These are phyloP conservation scores for Coemansia sp. DNA, from an alignment of 192 early-diverging fungal species.

Conservation along the genomic window DNA sequence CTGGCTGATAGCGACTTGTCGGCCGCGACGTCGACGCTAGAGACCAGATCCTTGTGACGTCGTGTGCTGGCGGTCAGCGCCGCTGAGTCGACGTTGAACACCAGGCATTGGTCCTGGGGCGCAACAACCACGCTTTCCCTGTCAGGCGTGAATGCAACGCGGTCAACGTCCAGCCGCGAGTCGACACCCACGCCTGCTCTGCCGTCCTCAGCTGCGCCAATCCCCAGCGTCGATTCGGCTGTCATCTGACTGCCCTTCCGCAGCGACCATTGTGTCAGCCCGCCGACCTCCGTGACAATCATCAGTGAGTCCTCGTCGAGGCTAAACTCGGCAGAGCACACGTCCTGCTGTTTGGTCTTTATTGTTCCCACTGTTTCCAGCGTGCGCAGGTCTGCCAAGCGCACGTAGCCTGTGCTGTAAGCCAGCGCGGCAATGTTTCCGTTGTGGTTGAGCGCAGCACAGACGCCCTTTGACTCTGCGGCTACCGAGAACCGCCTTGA, in stretches of 20 bases:
- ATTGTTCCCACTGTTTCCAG: conserved; percentile 40
- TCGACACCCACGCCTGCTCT: conserved; percentile 12
- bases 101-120: conserved; percentile 41
- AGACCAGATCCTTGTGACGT: conserved; percentile 51
- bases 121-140: conserved; percentile 44
- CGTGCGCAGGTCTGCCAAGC: conserved; percentile 38
- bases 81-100: conserved; percentile 53
- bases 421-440: conserved; percentile 41
- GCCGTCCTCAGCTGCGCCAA: conserved; percentile 10
- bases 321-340: conserved; percentile 40
- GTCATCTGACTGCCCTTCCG: conserved; percentile 36
- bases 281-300: conserved; percentile 41
- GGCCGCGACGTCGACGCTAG: conserved; percentile 46
- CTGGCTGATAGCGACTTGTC: conserved; percentile 48
- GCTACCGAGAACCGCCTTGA: conserved; percentile 20
- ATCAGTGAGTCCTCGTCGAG: conserved; percentile 46
- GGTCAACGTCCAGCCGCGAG: conserved; percentile 37
- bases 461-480: conserved; percentile 40
- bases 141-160: conserved; percentile 49
- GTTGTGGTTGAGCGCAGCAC: conserved; percentile 53
- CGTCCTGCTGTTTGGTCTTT: conserved; percentile 30
- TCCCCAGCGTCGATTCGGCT: conserved; percentile 36
- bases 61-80: conserved; percentile 44
- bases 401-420: conserved; percentile 36
- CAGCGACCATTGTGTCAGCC: conserved; percentile 54